Base-by-base conservation (phyloP, 2,329 filamentous ascomycete genomes). In the Trichoderma sp. region DNA sequence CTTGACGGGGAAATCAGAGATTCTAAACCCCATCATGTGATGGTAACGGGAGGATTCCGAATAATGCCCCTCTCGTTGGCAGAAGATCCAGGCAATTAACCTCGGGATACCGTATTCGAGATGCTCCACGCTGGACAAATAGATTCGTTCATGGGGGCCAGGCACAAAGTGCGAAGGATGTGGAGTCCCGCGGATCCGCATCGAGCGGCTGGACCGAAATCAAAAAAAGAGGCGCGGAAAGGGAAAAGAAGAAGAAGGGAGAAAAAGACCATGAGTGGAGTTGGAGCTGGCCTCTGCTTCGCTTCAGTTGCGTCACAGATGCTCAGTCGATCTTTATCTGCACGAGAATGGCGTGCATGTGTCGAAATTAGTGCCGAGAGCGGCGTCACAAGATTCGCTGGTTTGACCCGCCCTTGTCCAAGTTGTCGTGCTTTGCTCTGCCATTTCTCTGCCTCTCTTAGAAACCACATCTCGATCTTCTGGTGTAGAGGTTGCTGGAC, bases 261-360 rank as follows among this genome's bases (percentile, higher is more conserved):
- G 6, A 21, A 32, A 43, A 68, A 32, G 26, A 1, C 56, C 18
- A 47, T 60, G 15, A 4, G 67, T 70, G 67, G 67, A 62, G 57
- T 14, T 61, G 67, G 67, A 62, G 57, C 6, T 61, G 57, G 67
- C 30, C 57, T 61, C 28, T 62, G 39, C 57, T 61, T 61, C 12
- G 39, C 56, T 61, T 61, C 14, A 53, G 15, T 51, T 53, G 39
- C 28, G 56, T 53, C 67, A 70, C 21, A 11, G 21, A 32, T 47
- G 26, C 57, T 70, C 67, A n/a, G 30, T 26, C 64, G 43, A 67
- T 67, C 51, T 39, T 11, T 57, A 47, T 62, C 67, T 51, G 57
- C 67, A 39, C 57, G 30, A 36, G 28, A 26, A 62, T 70, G 66
- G 57, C 21, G 39, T 70, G 57, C 39, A 62, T 61, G 56, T 32